Evolutionary conservation across 1,139 yeast species (phyloP).

Genomic region (Petasospora fabianii): DNA sequence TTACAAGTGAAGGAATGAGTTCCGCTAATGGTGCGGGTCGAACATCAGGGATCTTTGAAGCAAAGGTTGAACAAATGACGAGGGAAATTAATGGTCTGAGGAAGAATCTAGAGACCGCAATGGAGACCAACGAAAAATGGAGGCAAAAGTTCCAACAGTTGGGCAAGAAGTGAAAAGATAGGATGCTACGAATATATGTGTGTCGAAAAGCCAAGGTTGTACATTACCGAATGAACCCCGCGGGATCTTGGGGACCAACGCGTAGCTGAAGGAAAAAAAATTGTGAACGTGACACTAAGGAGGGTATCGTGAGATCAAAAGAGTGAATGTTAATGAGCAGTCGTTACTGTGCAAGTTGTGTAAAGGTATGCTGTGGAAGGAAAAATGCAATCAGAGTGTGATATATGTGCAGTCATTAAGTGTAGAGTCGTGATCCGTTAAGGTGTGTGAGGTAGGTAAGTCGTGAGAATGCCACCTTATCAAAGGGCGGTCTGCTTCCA

Average conservation of each 20-base stretch:
- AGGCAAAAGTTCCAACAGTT: slow-evolving; percentile 25
- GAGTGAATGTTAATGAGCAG: slow-evolving; percentile 3
- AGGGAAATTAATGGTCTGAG: slow-evolving; percentile 38
- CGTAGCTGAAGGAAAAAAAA: no score
- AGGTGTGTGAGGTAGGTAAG: background rate
- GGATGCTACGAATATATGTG: no score
- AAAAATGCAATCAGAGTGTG: no score
- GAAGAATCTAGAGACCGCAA: slow-evolving; percentile 43
- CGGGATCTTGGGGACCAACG: no score
- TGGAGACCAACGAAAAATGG: slow-evolving; percentile 48
- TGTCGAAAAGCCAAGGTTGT: no score
- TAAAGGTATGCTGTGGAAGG: no score
- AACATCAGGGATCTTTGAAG: slow-evolving; percentile 1
- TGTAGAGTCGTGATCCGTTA: background rate
- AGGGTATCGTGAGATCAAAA: background rate
- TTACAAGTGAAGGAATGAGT: slow-evolving; percentile 9
- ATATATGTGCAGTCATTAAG: slow-evolving; percentile 1
- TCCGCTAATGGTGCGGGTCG: background rate
- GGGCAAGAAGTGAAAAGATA: background rate
- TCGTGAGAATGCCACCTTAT: no score
- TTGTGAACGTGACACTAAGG: background rate
- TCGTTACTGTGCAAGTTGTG: background rate
- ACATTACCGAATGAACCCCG: no score
- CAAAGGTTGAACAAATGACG: slow-evolving; percentile 30
- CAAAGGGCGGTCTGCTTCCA: no score